phyloP scores from a whole-genome alignment of 2,329 filamentous ascomycete genomes.

The Diaporthe aspalathi region DNA sequence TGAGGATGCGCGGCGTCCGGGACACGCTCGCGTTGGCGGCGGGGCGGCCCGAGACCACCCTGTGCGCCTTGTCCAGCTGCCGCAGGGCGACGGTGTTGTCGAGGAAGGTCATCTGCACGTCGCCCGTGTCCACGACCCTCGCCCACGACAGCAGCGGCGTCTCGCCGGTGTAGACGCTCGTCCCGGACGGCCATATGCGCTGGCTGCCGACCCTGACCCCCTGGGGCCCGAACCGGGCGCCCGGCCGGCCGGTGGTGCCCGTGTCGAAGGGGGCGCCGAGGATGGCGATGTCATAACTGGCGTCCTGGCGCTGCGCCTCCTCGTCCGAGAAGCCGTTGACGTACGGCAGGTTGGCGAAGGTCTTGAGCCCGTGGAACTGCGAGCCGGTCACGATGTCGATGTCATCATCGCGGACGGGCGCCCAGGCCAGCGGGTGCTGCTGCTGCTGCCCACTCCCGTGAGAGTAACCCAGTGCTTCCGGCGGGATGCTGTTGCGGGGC shows the following conservation, averaged over 20 bases:
- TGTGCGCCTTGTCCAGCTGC: conserved; percentile 78
- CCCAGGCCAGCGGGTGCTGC: conserved; percentile 21
- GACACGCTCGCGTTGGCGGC: conserved; percentile 58
- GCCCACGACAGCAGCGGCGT: conserved; percentile 35
- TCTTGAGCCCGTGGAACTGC: conserved; percentile 67
- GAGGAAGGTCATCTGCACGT: conserved; percentile 80
- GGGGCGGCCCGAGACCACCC: conserved; percentile 50
- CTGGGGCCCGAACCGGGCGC: conserved; percentile 35
- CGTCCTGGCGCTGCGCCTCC: conserved; percentile 54
- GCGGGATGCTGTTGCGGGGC: conserved; percentile 14
- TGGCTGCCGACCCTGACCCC: conserved; percentile 39
- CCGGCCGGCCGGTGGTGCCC: conserved; percentile 35
- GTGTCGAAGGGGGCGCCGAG: conserved; percentile 64
- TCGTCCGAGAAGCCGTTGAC: conserved; percentile 70
- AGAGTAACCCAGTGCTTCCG: conserved; percentile 7
- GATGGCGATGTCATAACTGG: conserved; percentile 67
- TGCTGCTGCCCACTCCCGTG: conserved; percentile 6
- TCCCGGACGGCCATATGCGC: conserved; percentile 30
- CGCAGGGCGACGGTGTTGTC: conserved; percentile 80
- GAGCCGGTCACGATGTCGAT: conserved; percentile 56
- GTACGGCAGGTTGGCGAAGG: conserved; percentile 71
- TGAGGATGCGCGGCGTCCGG: conserved; percentile 64
- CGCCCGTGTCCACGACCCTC: conserved; percentile 78
- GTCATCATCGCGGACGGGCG: conserved; percentile 44
- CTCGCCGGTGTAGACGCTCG: conserved; percentile 35